Evolutionary conservation across 352 stramenopile species (phyloP).

Genomic region (Thraustochytrium sp.): DNA sequence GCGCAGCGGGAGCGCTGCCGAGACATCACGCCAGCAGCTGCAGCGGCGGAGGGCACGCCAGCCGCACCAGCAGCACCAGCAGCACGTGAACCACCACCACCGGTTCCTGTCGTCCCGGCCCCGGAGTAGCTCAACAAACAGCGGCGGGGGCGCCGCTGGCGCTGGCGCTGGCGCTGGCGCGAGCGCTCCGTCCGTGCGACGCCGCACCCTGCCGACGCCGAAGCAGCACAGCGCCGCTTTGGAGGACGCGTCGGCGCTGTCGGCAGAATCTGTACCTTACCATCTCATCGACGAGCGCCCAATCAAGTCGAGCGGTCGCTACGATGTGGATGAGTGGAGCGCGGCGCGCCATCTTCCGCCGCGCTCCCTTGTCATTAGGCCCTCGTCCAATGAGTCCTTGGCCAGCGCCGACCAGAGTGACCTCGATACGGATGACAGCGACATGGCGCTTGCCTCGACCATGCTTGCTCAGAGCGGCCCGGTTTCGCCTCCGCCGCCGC

Average conservation of each 20-base stretch:
- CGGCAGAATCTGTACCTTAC: not conserved
- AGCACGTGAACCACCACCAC: conserved; percentile 3
- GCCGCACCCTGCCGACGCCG: not conserved
- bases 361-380: no score
- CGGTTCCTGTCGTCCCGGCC: not conserved
- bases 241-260: no score
- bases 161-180: no score
- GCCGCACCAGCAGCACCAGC: not conserved
- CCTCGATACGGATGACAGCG: not conserved
- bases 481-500: no score
- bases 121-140: not conserved
- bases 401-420: not conserved
- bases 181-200: not conserved
- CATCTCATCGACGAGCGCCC: conserved; percentile 3
- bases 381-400: not conserved
- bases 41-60: not conserved
- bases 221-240: not conserved
- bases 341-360: not conserved
- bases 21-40: not conserved
- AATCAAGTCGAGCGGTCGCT: not conserved
- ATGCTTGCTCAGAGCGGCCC: no score
- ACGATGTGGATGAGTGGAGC: not conserved
- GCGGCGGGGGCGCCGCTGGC: not conserved
- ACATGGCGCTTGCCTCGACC: no score
- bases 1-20: no score